These are phyloP conservation scores for Sordariomycetes sp. DNA, from an alignment of 2,329 filamentous ascomycete genomes.

Conservation along the genomic window DNA sequence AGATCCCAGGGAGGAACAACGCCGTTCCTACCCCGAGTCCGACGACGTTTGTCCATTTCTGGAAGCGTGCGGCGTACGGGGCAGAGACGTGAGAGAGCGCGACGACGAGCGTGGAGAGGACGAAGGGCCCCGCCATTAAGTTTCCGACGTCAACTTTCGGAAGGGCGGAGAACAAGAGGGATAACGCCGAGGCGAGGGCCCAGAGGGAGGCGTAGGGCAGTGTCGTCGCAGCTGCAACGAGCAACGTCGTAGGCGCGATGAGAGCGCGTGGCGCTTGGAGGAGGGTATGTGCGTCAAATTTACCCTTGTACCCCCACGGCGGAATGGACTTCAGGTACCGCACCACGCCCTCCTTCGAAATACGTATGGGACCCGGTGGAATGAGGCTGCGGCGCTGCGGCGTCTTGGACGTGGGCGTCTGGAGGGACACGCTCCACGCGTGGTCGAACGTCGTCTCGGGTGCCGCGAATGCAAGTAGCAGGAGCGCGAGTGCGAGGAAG, in stretches of 20 bases:
- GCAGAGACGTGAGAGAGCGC: constrained; percentile 18
- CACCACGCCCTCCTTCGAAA: constrained; percentile 18
- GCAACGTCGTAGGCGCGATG: constrained; percentile 31
- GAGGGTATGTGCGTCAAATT: constrained; percentile 15
- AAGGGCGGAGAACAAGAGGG: constrained; percentile 30
- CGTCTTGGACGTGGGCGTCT: constrained; percentile 9
- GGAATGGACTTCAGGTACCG: constrained; percentile 25
- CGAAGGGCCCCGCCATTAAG: constrained; percentile 29
- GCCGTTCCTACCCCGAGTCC: constrained; percentile 21
- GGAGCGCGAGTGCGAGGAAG: constrained; percentile 30
- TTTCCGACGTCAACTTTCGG: constrained; percentile 24
- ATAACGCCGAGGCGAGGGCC: constrained; percentile 29
- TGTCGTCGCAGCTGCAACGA: constrained; percentile 29
- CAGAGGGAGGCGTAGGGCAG: constrained; percentile 33
- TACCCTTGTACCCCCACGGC: constrained; percentile 21
- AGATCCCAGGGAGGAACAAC: constrained; percentile 25
- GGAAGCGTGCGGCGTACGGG: constrained; percentile 17
- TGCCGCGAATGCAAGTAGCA: constrained; percentile 30
- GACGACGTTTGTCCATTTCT: constrained; percentile 16
- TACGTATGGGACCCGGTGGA: constrained; percentile 11
- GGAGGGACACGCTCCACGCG: constrained; percentile 12
- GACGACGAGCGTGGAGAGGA: constrained; percentile 21
- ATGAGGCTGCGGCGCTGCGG: constrained; percentile 7
- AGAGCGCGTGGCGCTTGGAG: constrained; percentile 34
- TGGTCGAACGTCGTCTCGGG: constrained; percentile 41